Percentiles rank a stretch among this genome's conserved stretches.
Evolutionary conservation across 2,329 filamentous ascomycete species (phyloP).

Genomic region (Ophiognomonia clavigignenti-juglandacearum): DNA sequence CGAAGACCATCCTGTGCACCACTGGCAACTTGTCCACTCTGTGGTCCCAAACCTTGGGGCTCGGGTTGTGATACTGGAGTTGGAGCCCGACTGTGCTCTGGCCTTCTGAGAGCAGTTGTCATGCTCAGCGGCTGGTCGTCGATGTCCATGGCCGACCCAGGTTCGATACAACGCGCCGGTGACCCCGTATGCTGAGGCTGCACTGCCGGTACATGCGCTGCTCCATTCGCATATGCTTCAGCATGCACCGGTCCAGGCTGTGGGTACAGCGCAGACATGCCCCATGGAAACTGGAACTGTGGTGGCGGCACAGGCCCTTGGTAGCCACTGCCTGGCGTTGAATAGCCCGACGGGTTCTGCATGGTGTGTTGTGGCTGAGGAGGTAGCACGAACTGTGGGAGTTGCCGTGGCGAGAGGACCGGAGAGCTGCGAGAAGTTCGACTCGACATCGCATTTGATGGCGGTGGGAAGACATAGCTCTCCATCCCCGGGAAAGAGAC

Average conservation of each 20-base stretch:
- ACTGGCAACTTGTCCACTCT: not conserved
- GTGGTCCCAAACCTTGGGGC: not conserved
- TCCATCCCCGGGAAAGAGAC: conserved; percentile 13
- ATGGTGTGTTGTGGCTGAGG: not conserved
- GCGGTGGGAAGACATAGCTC: conserved; percentile 16
- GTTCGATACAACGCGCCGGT: not conserved
- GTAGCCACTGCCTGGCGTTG: not conserved
- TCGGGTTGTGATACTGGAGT: not conserved
- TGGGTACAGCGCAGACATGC: conserved; percentile 3
- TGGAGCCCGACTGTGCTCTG: not conserved
- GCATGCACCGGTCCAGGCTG: conserved; percentile 1
- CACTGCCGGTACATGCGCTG: not conserved
- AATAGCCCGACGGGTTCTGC: not conserved
- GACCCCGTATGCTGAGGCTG: no score
- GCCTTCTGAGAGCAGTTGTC: not conserved
- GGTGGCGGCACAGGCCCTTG: not conserved
- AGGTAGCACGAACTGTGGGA: conserved; percentile 3
- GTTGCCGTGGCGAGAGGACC: conserved; percentile 17
- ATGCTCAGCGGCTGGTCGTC: not conserved
- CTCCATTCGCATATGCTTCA: not conserved
- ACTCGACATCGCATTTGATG: not conserved
- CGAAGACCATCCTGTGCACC: not conserved
- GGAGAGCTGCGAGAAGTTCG: conserved; percentile 12
- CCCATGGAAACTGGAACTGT: conserved; percentile 3
- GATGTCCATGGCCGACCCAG: not conserved